These are phyloP conservation scores for Candida caryicola DNA, from an alignment of 805 yeast genomes.

Conservation along the genomic window DNA sequence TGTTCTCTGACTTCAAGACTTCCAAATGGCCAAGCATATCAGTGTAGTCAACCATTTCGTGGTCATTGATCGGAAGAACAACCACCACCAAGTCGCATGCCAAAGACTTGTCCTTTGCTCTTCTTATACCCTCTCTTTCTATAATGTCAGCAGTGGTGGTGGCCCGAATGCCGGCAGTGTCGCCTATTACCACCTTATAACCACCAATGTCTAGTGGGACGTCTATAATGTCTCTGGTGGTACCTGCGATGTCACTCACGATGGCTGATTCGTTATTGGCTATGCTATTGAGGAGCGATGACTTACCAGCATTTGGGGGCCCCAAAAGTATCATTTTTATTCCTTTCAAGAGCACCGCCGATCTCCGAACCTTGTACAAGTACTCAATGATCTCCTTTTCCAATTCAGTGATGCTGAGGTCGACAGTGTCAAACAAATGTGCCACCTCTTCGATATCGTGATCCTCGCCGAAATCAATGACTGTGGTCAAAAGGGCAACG, in stretches of 20 bases:
- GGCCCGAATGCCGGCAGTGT: conserved; percentile 86
- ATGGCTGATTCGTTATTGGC: conserved; percentile 83
- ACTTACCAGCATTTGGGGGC: conserved; percentile 96
- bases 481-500: conserved; percentile 76
- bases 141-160: conserved; percentile 49
- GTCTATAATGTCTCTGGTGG: conserved; percentile 87
- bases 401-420: conserved; percentile 38
- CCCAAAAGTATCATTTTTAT: conserved; percentile 74
- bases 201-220: conserved; percentile 81
- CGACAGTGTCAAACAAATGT: conserved; percentile 51
- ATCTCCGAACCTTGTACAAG: conserved; percentile 46
- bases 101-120: conserved; percentile 62
- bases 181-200: conserved; percentile 78
- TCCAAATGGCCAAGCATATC: conserved; percentile 42
- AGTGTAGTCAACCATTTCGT: conserved; percentile 12
- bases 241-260: conserved; percentile 89
- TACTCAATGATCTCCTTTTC: conserved; percentile 44
- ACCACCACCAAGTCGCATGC: conserved; percentile 69
- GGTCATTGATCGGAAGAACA: conserved; percentile 51
- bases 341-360: conserved; percentile 69
- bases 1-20: conserved; percentile 22
- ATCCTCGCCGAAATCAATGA: conserved; percentile 94
- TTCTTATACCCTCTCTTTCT: conserved; percentile 75
- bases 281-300: conserved; percentile 74
- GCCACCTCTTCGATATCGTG: conserved; percentile 71